These are phyloP conservation scores for Leishmania tarentolae DNA, from an alignment of 208 protist species.

Conservation along the genomic window DNA sequence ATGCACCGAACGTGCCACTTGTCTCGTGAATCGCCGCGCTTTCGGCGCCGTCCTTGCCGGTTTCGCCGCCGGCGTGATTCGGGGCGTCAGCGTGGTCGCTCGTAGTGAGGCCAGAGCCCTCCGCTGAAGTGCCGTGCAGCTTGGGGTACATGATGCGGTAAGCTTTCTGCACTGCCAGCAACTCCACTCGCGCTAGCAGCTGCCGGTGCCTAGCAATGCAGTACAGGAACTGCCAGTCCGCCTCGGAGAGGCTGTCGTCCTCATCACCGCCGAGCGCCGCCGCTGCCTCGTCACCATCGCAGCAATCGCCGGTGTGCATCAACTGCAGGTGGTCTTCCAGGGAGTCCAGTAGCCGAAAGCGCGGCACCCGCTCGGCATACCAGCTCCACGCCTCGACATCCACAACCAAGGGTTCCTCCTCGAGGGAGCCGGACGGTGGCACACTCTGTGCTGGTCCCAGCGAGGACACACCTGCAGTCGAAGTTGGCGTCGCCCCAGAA, in stretches of 20 bases:
- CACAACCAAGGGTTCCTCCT: background rate
- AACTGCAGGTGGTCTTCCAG: constrained; percentile 58
- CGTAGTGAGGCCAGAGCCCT: background rate
- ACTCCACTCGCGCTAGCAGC: constrained; percentile 7
- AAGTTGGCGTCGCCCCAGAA: background rate
- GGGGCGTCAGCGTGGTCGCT: background rate
- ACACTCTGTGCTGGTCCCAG: background rate
- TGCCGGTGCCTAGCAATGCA: constrained; percentile 14
- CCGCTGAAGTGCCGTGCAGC: background rate
- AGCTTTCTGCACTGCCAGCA: constrained; percentile 5
- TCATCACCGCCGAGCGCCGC: background rate
- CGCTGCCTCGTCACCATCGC: constrained; percentile 10
- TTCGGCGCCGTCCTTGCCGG: background rate
- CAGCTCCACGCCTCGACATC: constrained; percentile 24
- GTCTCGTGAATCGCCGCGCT: background rate
- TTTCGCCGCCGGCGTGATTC: background rate
- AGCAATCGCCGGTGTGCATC: constrained; percentile 24
- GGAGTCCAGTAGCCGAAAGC: constrained; percentile 64
- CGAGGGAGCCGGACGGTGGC: background rate
- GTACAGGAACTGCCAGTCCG: constrained; percentile 45
- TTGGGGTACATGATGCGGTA: constrained; percentile 6
- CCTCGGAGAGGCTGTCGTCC: constrained; percentile 23
- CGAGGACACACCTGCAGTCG: background rate
- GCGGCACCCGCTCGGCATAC: constrained; percentile 20
- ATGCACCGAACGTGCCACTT: background rate